phyloP scores from a whole-genome alignment of 371 early-diverging fungal species.

The Mucor mucedo region DNA sequence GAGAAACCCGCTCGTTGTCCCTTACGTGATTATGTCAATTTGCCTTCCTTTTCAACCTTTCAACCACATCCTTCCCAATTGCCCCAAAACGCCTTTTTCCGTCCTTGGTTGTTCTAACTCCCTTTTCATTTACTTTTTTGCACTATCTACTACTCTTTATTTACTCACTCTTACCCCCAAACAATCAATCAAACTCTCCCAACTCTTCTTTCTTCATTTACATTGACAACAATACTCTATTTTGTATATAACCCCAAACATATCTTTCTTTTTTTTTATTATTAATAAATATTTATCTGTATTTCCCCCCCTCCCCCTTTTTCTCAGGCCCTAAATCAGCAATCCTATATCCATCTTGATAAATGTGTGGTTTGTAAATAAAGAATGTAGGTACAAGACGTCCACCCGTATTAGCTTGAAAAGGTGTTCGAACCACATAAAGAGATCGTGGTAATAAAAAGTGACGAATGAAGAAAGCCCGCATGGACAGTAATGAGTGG shows the following conservation, averaged over 20 bases:
- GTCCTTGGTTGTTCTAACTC: conserved; percentile 32
- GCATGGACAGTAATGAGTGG: not conserved
- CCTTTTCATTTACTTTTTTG: not conserved
- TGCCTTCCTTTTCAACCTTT: conserved; percentile 25
- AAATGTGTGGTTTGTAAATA: conserved; percentile 18
- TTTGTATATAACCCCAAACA: conserved; percentile 3
- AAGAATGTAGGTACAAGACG: conserved; percentile 19
- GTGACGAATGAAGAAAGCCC: conserved; percentile 17
- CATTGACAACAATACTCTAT: not conserved
- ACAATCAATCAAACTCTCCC: not conserved
- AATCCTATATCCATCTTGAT: conserved; percentile 24
- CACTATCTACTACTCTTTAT: not conserved
- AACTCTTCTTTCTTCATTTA: not conserved
- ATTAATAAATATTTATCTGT: not conserved
- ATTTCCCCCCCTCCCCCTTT: not conserved
- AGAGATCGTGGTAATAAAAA: conserved; percentile 16
- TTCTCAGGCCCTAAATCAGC: conserved; percentile 24
- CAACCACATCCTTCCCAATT: conserved; percentile 14
- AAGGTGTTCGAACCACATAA: conserved; percentile 23
- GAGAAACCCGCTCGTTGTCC: conserved; percentile 25
- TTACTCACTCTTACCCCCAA: conserved; percentile 5
- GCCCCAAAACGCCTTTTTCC: conserved; percentile 22
- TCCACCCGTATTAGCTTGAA: conserved; percentile 16
- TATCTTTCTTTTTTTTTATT: not conserved
- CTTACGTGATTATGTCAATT: conserved; percentile 25